These are phyloP conservation scores for Zygosaccharomyces siamensis DNA, from an alignment of 805 yeast species.

Conservation along the genomic window DNA sequence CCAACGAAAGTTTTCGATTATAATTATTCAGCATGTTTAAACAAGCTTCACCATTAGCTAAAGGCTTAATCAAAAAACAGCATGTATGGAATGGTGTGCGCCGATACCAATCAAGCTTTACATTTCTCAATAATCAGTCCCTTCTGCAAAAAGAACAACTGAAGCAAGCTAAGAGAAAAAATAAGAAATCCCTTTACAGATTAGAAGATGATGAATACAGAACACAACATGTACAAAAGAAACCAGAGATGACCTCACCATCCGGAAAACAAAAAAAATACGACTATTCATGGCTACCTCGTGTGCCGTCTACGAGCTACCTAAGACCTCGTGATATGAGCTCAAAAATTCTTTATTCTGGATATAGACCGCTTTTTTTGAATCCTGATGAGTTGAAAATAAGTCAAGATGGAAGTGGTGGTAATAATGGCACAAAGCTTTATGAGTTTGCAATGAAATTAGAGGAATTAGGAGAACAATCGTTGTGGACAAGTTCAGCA, in stretches of 20 bases:
- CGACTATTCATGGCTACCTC: conserved; percentile 30
- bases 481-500: conserved; percentile 37
- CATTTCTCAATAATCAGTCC: conserved; percentile 23
- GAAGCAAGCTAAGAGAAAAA: conserved; percentile 15
- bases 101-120: conserved; percentile 25
- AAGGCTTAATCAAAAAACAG: conserved; percentile 7
- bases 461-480: conserved; percentile 26
- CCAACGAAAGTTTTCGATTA: not conserved
- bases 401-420: conserved; percentile 6
- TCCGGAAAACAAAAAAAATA: conserved; percentile 10
- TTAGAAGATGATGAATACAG: conserved; percentile 11
- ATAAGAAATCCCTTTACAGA: conserved; percentile 11
- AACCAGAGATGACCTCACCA: conserved; percentile 2
- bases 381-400: conserved; percentile 13
- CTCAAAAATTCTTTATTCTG: conserved; percentile 27
- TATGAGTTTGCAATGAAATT: conserved; percentile 31
- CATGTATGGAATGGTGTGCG: conserved; percentile 8
- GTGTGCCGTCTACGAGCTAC: conserved; percentile 28
- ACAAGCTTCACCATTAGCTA: conserved; percentile 1
- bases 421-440: conserved; percentile 20
- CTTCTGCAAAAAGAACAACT: conserved; percentile 19
- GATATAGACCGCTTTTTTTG: conserved; percentile 31
- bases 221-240: conserved; percentile 7
- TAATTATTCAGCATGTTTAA: not conserved
- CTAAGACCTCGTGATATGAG: conserved; percentile 24